Evolutionary conservation across 768 basidiomycete genomes (phyloP).

Genomic region (Russula sp.): DNA sequence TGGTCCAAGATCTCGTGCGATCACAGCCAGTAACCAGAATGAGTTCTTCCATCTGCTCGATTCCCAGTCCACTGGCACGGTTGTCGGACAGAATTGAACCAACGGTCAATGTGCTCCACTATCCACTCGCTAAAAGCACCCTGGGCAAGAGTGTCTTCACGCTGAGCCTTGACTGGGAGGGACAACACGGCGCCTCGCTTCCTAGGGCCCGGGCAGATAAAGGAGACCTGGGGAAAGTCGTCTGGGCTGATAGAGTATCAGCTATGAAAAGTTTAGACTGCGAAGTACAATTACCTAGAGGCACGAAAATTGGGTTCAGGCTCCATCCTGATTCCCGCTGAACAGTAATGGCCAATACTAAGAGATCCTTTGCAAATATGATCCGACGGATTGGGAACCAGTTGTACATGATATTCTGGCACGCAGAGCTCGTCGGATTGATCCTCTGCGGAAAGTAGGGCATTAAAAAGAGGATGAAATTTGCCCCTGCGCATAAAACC

Average conservation of each 20-base stretch:
- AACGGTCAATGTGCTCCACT: neutral
- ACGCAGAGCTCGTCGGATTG: neutral
- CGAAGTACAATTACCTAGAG: neutral
- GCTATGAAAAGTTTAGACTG: neutral
- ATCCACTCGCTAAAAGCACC: neutral
- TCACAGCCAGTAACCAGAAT: neutral
- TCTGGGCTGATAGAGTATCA: neutral
- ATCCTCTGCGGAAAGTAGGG: conserved; percentile 1
- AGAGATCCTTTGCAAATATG: neutral
- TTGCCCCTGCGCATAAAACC: conserved; percentile 18
- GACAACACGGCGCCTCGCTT: neutral
- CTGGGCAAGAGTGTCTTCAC: neutral
- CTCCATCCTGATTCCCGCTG: neutral
- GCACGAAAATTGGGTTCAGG: neutral
- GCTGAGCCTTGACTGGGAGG: neutral
- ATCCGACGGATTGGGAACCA: neutral
- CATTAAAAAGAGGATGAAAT: conserved; percentile 21
- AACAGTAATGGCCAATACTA: neutral
- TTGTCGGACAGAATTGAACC: neutral
- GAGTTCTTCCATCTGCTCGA: neutral
- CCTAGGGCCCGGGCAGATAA: neutral
- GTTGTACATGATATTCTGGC: neutral
- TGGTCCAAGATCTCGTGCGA: neutral
- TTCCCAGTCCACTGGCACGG: neutral
- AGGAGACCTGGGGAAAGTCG: neutral